Evolutionary conservation across 257 asterid genomes (phyloP).

Genomic region (Penstemon davidsonii): DNA sequence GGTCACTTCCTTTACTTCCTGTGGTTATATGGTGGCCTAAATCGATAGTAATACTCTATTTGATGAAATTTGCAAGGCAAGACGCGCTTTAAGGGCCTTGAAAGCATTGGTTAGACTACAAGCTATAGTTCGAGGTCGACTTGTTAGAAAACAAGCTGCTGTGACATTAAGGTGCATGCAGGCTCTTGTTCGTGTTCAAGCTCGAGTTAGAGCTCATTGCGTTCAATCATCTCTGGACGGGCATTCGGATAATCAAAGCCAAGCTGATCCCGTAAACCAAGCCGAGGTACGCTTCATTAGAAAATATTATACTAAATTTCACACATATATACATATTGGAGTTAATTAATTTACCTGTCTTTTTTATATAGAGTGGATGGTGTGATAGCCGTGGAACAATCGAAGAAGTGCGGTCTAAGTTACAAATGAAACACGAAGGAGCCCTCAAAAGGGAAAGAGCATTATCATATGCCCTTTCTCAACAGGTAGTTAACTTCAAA

Average conservation of each 20-base stretch:
- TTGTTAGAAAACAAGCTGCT: conserved; percentile 83
- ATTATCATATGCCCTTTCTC: conserved; percentile 61
- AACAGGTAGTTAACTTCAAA: conserved; percentile 46
- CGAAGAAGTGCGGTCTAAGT: conserved; percentile 65
- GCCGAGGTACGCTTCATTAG: conserved; percentile 56
- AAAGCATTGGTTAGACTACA: conserved; percentile 87
- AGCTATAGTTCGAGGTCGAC: conserved; percentile 86
- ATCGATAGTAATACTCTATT: no score
- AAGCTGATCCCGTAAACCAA: conserved; percentile 45
- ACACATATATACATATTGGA: background rate
- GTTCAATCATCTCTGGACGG: conserved; percentile 39
- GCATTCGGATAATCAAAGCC: conserved; percentile 22
- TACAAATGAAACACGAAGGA: conserved; percentile 83
- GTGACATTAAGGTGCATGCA: conserved; percentile 88
- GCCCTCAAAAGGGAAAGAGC: conserved; percentile 89
- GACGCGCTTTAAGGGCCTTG: conserved; percentile 84
- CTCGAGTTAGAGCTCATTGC: conserved; percentile 69
- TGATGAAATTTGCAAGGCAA: conserved; percentile 49
- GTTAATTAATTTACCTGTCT: background rate
- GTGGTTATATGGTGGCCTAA: no score
- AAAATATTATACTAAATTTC: no score
- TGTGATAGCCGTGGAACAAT: conserved; percentile 76
- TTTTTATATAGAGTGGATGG: conserved; percentile 65
- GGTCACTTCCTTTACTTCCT: no score
- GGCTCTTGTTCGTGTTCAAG: conserved; percentile 82